These are phyloP conservation scores for Entonaema liquescens DNA, from an alignment of 495 filamentous ascomycete genomes.

Conservation along the genomic window DNA sequence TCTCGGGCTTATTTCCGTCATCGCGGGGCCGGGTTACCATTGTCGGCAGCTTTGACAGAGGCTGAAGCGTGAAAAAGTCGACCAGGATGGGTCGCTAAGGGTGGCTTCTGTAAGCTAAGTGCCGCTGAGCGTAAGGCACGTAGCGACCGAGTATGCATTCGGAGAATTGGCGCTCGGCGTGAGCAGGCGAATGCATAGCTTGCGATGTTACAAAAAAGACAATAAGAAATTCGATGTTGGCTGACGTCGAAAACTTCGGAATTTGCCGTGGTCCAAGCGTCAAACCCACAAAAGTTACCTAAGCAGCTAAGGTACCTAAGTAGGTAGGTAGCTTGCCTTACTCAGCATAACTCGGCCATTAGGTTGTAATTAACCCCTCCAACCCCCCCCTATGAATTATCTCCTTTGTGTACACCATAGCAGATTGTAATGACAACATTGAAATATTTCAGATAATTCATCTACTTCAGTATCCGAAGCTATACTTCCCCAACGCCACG, in stretches of 20 bases:
- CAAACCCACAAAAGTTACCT: background rate
- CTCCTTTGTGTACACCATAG: too few relatives aligned
- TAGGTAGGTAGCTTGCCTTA: background rate
- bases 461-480: background rate
- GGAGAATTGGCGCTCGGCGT: slow-evolving; percentile 47
- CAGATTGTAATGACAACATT: too few relatives aligned
- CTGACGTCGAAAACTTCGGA: slow-evolving; percentile 10
- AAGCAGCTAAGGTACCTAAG: too few relatives aligned
- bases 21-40: slow-evolving; percentile 28
- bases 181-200: slow-evolving; percentile 46
- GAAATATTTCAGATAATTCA: background rate
- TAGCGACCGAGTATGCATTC: slow-evolving; percentile 54
- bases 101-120: slow-evolving; percentile 44
- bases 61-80: slow-evolving; percentile 50
- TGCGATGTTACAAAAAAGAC: slow-evolving; percentile 10
- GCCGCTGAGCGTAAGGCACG: slow-evolving; percentile 50
- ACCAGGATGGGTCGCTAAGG: slow-evolving; percentile 23
- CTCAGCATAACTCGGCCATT: background rate
- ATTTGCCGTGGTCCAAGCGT: slow-evolving; percentile 40
- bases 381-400: too few relatives aligned
- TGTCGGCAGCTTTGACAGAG: slow-evolving; percentile 41
- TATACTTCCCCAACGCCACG: slow-evolving; percentile 20
- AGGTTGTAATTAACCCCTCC: too few relatives aligned
- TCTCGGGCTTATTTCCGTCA: slow-evolving; percentile 40
- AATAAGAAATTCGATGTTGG: slow-evolving; percentile 17